Base-by-base conservation (phyloP, 1,139 yeast species). In the Candida tunisiensis region DNA sequence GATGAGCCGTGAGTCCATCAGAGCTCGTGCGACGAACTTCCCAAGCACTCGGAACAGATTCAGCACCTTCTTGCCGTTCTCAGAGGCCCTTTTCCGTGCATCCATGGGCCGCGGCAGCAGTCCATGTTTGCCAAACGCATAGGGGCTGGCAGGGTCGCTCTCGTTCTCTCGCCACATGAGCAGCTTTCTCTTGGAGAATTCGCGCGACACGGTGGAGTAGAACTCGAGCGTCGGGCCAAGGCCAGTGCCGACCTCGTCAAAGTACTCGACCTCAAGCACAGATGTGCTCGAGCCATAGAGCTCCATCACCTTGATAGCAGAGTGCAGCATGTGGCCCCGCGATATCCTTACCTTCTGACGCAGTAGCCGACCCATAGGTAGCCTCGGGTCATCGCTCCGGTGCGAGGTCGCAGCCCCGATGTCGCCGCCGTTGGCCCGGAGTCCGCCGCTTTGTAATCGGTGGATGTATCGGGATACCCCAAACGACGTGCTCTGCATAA, bases 201-300 rank as follows among this genome's bases (percentile, higher is more conserved):
- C 88, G 34, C 60, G 69, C 0, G 95, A 82, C 4, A 80, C 88
- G 9, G 65, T 58, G 0, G 95, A 71, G 45, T 82, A 88, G 44
- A 88, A 88, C 49, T 88, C 98, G 35, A 85, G 59, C 0, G 98
- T 88, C 2, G 98, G 98, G 0, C 98, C 98, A 28, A 83, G 55
- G 0, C 98, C 98, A 1, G 94, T 75, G 8, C 98, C 98, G n/a
- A 67, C 94, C 47, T 88, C 98, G 40, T 77, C 85, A 38, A 66
- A 73, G 43, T 78, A 88, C 45, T 85, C 95, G 33, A 88, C 74
- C 41, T 88, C 96, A 25, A 88, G 55, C 6, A 80, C 61, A 21
- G 83, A 78, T 0, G 94, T 88, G 11, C 75, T 66, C 0, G 82
- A 55, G 0, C 93, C 93, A 47, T 82, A 77, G 30, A 69, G 57